Conservation (phyloP, 2,329 filamentous ascomycete genomes). For the Lasiodiplodia gonubiensis region DNA sequence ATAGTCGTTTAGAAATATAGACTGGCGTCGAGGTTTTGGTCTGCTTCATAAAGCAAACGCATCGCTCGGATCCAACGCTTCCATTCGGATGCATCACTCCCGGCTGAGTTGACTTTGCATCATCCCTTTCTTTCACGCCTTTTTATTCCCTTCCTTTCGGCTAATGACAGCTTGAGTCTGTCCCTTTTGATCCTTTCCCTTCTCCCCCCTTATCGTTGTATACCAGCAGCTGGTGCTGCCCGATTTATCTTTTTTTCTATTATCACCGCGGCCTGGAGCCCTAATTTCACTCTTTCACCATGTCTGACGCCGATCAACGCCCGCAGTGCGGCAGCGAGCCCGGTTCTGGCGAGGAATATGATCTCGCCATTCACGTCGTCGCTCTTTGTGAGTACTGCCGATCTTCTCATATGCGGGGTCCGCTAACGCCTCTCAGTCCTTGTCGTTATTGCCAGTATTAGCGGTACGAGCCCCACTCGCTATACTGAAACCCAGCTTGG, state of each 20-base stretch:
- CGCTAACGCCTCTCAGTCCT: constrained; percentile 42
- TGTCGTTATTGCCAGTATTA: constrained; percentile 45
- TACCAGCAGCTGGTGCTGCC: constrained; percentile 24
- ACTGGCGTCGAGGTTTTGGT: neutral
- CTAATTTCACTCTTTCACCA: constrained; percentile 36
- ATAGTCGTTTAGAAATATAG: constrained; percentile 7
- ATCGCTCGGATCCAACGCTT: constrained; percentile 1
- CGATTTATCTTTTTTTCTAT: neutral
- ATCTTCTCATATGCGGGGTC: neutral
- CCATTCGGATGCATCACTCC: constrained; percentile 18
- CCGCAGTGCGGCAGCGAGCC: constrained; percentile 42
- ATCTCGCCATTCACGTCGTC: constrained; percentile 46
- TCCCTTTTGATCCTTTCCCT: constrained; percentile 17
- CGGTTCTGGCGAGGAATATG: constrained; percentile 38
- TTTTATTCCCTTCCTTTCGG: constrained; percentile 9
- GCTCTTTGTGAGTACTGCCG: constrained; percentile 44
- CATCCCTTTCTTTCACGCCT: neutral
- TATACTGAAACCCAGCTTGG: neutral
- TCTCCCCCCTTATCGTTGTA: constrained; percentile 2
- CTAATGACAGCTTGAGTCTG: constrained; percentile 23
- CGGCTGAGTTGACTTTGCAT: constrained; percentile 23
- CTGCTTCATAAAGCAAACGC: constrained; percentile 24
- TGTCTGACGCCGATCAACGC: constrained; percentile 38
- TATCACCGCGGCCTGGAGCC: constrained; percentile 30
- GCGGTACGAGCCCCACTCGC: constrained; percentile 31